phyloP scores from a whole-genome alignment of 306 rosid species.

The Lablab purpureus region DNA sequence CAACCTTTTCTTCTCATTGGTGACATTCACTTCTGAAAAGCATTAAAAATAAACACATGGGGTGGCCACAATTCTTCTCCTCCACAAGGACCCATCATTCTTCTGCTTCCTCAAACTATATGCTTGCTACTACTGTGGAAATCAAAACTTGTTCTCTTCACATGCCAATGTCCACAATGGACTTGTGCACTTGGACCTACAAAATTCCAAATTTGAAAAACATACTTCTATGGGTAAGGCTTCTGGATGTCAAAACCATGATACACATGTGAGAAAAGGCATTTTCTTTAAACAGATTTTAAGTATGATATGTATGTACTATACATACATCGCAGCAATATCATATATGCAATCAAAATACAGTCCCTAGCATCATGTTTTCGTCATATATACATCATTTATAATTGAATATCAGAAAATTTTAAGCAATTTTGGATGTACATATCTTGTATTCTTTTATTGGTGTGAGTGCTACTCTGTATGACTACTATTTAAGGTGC shows the following conservation, averaged over 20 bases:
- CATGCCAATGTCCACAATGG: constrained; percentile 62
- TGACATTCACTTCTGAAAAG: constrained; percentile 45
- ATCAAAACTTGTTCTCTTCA: constrained; percentile 54
- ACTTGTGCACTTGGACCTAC: constrained; percentile 51
- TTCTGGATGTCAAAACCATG: neutral
- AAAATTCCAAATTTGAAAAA: constrained; percentile 14
- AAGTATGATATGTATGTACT: neutral
- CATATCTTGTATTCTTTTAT: constrained; percentile 38
- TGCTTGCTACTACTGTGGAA: constrained; percentile 34
- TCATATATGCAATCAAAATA: constrained; percentile 16
- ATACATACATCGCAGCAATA: constrained; percentile 16
- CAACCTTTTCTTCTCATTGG: constrained; percentile 36
- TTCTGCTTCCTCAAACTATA: constrained; percentile 44
- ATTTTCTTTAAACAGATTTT: neutral
- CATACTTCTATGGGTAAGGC: constrained; percentile 25
- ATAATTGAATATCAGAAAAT: neutral
- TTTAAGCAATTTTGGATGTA: constrained; percentile 5
- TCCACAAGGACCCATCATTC: constrained; percentile 54
- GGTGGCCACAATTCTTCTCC: constrained; percentile 50
- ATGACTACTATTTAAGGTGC: neutral
- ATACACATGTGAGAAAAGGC: constrained; percentile 25
- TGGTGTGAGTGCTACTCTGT: constrained; percentile 15
- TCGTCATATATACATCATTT: constrained; percentile 6
- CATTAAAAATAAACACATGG: constrained; percentile 58
- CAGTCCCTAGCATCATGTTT: neutral